Conservation (phyloP, 768 basidiomycete species). For the Mrakia frigida region DNA sequence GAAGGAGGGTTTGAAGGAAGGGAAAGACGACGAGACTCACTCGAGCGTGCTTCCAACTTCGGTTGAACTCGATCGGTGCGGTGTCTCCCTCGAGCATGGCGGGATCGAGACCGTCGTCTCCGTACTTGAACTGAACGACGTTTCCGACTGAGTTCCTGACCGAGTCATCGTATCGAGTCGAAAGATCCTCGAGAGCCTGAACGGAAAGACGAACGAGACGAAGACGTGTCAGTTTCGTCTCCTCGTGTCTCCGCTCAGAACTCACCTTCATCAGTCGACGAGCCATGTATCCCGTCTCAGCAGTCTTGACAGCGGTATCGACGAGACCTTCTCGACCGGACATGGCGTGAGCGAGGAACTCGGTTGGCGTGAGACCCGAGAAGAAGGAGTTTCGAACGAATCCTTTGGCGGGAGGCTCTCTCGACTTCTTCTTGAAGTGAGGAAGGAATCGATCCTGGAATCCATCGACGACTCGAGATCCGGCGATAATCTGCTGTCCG, state of each 20-base stretch:
- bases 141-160: conserved; percentile 92
- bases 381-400: conserved; percentile 98
- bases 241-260: background rate
- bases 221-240: background rate
- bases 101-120: conserved; percentile 95
- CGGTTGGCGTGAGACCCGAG: conserved; percentile 81
- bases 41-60: conserved; percentile 79
- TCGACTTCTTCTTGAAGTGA: conserved; percentile 94
- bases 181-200: conserved; percentile 84
- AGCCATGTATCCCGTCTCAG: conserved; percentile 99
- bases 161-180: conserved; percentile 90
- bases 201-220: background rate
- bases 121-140: conserved; percentile 93
- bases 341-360: conserved; percentile 98
- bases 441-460: conserved; percentile 99
- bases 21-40: conserved; percentile 47
- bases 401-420: conserved; percentile 93
- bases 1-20: background rate
- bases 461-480: conserved; percentile 95
- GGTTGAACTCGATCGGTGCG: conserved; percentile 80
- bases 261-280: conserved; percentile 85
- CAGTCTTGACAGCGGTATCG: conserved; percentile 99
- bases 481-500: conserved; percentile 97
- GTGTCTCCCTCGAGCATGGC: conserved; percentile 94
- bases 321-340: conserved; percentile 97